Evolutionary conservation across 2,329 filamentous ascomycete genomes (phyloP).

Genomic region (Sphaceloma murrayae): DNA sequence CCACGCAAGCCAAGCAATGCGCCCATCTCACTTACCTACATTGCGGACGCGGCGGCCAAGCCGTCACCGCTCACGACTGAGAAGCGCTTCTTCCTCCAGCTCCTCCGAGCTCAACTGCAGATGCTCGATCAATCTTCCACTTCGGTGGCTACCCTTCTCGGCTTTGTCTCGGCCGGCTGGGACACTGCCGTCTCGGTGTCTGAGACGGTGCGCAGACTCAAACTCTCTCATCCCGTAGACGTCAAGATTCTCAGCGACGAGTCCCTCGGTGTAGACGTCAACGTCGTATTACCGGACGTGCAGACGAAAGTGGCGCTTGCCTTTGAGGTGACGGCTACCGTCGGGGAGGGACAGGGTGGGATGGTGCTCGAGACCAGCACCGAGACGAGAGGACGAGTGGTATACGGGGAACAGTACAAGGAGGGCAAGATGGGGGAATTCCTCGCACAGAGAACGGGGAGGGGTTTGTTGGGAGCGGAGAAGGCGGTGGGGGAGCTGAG

Average conservation of each 20-base stretch:
- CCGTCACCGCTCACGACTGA: conserved; percentile 48
- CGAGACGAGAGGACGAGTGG: conserved; percentile 45
- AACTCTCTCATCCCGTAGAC: conserved; percentile 54
- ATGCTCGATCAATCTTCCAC: conserved; percentile 51
- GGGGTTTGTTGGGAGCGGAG: conserved; percentile 34
- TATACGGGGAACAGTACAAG: conserved; percentile 73
- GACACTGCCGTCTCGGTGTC: conserved; percentile 51
- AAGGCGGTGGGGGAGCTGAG: conserved; percentile 37
- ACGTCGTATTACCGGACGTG: conserved; percentile 53
- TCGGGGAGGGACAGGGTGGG: conserved; percentile 43
- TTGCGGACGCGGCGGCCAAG: conserved; percentile 43
- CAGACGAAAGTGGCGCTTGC: conserved; percentile 59
- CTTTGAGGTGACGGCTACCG: conserved; percentile 44
- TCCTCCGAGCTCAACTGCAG: conserved; percentile 59
- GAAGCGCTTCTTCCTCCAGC: conserved; percentile 65
- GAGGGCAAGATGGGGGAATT: conserved; percentile 67
- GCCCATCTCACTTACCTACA: conserved; percentile 61
- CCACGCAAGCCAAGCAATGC: conserved; percentile 22
- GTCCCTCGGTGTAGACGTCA: conserved; percentile 51
- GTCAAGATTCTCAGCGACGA: conserved; percentile 56
- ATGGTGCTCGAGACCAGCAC: conserved; percentile 42
- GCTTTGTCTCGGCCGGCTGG: conserved; percentile 55
- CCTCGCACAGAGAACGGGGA: conserved; percentile 45
- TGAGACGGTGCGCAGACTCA: conserved; percentile 52
- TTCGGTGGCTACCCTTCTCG: conserved; percentile 48